Conservation (phyloP, 2,329 filamentous ascomycete species). For the Escovopsis sp. region DNA sequence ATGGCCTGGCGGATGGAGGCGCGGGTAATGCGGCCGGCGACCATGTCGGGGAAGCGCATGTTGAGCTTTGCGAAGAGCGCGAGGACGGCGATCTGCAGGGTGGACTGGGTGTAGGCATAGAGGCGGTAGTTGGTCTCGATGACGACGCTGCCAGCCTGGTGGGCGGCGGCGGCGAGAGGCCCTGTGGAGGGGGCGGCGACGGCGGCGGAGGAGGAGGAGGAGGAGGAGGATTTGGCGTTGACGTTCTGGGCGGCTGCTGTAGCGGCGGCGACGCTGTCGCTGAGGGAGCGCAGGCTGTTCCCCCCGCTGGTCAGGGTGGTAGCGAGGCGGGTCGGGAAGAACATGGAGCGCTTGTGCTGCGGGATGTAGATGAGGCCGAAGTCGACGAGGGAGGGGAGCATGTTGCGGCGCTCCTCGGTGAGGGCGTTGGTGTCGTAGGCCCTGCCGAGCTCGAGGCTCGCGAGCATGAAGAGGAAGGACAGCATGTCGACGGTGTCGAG, state of each 20-base stretch:
- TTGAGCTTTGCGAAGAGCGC: slow-evolving; percentile 76
- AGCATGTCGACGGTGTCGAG: slow-evolving; percentile 90
- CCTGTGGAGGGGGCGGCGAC: slow-evolving; percentile 69
- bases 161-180: slow-evolving; percentile 20
- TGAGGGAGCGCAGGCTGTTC: slow-evolving; percentile 55
- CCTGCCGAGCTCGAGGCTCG: slow-evolving; percentile 78
- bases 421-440: slow-evolving; percentile 80
- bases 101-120: slow-evolving; percentile 91
- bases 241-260: slow-evolving; percentile 28
- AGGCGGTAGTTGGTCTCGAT: slow-evolving; percentile 96
- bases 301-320: slow-evolving; percentile 82
- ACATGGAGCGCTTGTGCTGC: slow-evolving; percentile 40
- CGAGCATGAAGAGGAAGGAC: slow-evolving; percentile 89
- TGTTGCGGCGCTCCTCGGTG: slow-evolving; percentile 65
- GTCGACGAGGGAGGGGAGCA: slow-evolving; percentile 80
- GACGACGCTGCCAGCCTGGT: slow-evolving; percentile 69
- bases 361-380: slow-evolving; percentile 81
- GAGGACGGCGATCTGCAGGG: slow-evolving; percentile 86
- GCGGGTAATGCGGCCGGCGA: slow-evolving; percentile 81
- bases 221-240: slow-evolving; percentile 22
- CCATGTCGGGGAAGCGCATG: slow-evolving; percentile 86
- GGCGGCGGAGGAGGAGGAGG: slow-evolving; percentile 70
- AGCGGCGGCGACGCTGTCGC: slow-evolving; percentile 53
- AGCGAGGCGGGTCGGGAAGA: slow-evolving; percentile 85
- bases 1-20: slow-evolving; percentile 79